Evolutionary conservation across 2,329 filamentous ascomycete species (phyloP).

Genomic region (Monilinia polystroma): DNA sequence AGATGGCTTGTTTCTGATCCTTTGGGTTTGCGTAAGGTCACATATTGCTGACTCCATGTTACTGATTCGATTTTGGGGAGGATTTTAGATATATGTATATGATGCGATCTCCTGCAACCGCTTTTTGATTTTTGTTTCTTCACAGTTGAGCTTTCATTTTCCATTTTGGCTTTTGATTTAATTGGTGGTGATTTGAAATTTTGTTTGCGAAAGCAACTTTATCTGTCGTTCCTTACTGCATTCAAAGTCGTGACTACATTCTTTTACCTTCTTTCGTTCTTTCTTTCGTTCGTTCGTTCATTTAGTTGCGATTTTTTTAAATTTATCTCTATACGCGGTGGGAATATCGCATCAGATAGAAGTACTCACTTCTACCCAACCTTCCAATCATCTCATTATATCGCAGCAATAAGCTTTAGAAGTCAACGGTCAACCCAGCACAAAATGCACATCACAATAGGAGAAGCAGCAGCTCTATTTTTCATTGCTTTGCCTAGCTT

Average conservation of each 20-base stretch:
- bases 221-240: neutral
- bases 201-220: neutral
- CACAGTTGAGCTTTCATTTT: neutral
- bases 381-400: neutral
- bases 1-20: no score
- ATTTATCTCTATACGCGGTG: no score
- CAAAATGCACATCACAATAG: constrained; percentile 13
- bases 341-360: no score
- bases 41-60: no score
- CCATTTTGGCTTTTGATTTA: no score
- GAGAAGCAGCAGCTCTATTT: constrained; percentile 6
- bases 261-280: neutral
- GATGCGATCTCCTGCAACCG: no score
- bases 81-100: no score
- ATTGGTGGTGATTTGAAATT: neutral
- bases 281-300: constrained; percentile 4
- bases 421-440: no score
- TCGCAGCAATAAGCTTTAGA: no score
- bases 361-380: neutral
- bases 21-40: no score
- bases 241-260: neutral
- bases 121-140: neutral
- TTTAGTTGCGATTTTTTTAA: neutral
- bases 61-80: no score
- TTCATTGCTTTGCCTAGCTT: constrained; percentile 8